Base-by-base conservation (phyloP, 75 land plant species). In the Picea sitchensis region DNA sequence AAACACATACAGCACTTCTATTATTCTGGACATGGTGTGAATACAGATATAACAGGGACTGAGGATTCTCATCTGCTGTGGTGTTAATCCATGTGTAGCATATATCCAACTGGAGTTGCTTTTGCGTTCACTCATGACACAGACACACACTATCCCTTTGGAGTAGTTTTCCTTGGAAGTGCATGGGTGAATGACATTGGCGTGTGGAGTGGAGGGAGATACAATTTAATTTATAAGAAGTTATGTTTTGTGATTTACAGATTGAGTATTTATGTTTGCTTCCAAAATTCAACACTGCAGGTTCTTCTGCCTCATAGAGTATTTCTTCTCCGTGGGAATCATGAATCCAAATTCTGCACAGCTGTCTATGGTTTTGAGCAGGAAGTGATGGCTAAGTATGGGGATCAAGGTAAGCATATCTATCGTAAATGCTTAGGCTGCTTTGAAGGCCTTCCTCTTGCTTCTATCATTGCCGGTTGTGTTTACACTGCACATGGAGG, bases 401-500 rank as follows among this genome's bases (percentile, higher is more conserved):
- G 98, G 41, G 88, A 86, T n/a, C 86, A 84, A 62, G 99, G 90
- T 26, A 91, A 87, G 58, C 95, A 92, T 81, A 87, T 91, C 11
- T 96, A 95, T 71, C 81, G 98, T 41, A 96, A 95, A 79, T 88
- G 90, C 62, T 79, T 96, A 76, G 92, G 98, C 51, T 94, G 98
- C 79, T 96, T 96, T 87, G 99, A 96, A 83, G 99, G 93, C 36
- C 99, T 95, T 78, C 99, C 99, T 58, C 84, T 96, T 67, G 99
- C 98, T 73, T 92, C 99, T 38, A 82, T 95, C 21, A 89, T 96
- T 59, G 99, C 95, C 14, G 94, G 87, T 15, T 78, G 78, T 81
- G 98, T 96, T n/a, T 96, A 82, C 72, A 91, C 97, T 51, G 93
- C 98, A 41, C 99, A 96, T 81, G 98, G 99, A 71, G 99, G 95